Evolutionary conservation across 169 alveolate genomes (phyloP), one percentile per base, ranked within the genome.

Genomic region (Plasmodium adleri): DNA sequence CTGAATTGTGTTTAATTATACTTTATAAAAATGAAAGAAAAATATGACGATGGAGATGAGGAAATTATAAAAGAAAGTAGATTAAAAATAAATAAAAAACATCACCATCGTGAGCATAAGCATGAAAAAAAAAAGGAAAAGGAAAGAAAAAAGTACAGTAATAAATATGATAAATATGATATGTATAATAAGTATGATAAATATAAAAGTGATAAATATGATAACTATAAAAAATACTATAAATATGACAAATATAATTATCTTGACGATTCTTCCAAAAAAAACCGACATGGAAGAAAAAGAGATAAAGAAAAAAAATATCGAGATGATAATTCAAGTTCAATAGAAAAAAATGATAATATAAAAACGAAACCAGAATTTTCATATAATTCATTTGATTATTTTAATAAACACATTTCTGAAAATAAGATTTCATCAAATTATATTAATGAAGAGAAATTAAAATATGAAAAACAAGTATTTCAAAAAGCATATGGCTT

Each of bases 401-500:
- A 76, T 26, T 76, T 76, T 59, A 24, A 32, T 50, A 66, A 76
- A 10, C 54, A 66, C 26, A 50, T 63, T 20, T 26, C 54, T 2
- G 63, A 58, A 28, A 39, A 76, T 45, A 66, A 63, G 1, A 24
- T 76, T 26, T 64, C 74, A 17, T 72, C 68, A 4, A 76, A 58
- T 50, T 76, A 76, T 17, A 54, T 76, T 43, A 20, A 24, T 43
- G 71, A 76, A 22, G 71, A 76, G 45, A 76, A 76, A 64, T 22
- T 64, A 43, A 76, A 76, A 50, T 76, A 76, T 70, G 89, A 76
- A 76, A 76, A 76, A 59, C 78, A 76, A 8, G 89, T 76, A 7
- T 76, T 76, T 58, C 78, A 76, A 24, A 76, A 63, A 20, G 89
- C 89, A 45, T 76, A 76, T 50, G 89, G 89, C 6, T 70, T 76